These are phyloP conservation scores for Pseudogymnoascus sp. DNA, from an alignment of 2,329 filamentous ascomycete genomes.

Conservation along the genomic window DNA sequence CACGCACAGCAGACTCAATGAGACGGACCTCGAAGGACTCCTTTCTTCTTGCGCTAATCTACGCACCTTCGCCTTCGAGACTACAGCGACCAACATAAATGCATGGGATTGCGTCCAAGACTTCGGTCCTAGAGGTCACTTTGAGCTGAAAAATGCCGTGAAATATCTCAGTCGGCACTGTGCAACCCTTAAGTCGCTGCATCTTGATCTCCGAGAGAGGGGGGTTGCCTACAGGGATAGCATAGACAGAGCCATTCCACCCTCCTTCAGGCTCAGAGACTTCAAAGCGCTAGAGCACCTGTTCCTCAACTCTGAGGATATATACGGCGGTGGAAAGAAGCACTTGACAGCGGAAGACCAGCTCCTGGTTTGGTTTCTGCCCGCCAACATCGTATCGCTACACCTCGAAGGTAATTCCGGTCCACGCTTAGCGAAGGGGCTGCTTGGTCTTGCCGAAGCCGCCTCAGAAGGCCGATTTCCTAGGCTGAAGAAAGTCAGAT, in stretches of 20 bases:
- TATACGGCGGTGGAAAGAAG: not conserved
- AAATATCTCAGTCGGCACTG: not conserved
- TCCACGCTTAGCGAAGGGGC: not conserved
- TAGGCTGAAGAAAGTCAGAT: not conserved
- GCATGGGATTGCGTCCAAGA: not conserved
- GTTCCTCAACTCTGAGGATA: not conserved
- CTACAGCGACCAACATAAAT: not conserved
- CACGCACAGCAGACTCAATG: not conserved
- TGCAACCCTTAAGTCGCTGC: not conserved
- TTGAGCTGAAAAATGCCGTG: not conserved
- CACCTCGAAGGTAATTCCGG: not conserved
- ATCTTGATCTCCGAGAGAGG: not conserved
- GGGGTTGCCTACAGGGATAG: not conserved
- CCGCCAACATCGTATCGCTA: not conserved
- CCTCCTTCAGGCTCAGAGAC: not conserved
- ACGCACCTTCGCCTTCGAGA: not conserved
- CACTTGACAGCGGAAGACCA: not conserved
- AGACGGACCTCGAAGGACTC: not conserved
- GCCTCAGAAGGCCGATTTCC: not conserved
- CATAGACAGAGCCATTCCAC: not conserved
- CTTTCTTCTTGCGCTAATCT: not conserved
- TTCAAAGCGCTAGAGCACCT: not conserved
- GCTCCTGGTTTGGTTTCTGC: not conserved
- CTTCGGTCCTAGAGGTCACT: not conserved
- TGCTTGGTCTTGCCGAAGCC: not conserved